Conservation (phyloP, 1,284 basidiomycete genomes). For the Fomitopsis pinicola region DNA sequence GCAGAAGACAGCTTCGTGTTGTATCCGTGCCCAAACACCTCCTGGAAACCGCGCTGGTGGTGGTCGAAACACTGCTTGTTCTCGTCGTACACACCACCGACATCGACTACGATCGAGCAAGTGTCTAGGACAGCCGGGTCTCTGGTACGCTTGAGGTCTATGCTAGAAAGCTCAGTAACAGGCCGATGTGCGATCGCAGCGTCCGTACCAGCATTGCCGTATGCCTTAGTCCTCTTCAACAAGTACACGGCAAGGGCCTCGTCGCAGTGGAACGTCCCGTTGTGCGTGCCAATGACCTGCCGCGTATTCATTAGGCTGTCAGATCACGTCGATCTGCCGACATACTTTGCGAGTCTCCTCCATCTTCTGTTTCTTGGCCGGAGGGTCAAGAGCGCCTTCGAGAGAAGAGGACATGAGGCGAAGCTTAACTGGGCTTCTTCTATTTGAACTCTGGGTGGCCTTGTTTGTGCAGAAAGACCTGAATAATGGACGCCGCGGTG, state of each 20-base stretch:
- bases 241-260: constrained; percentile 94
- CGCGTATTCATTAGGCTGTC: not conserved
- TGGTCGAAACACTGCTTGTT: constrained; percentile 85
- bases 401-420: constrained; percentile 30
- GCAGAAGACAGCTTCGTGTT: constrained; percentile 90
- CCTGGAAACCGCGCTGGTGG: constrained; percentile 91
- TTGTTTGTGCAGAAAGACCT: not conserved
- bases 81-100: constrained; percentile 90
- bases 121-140: constrained; percentile 77
- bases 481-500: not conserved
- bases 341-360: constrained; percentile 32
- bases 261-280: constrained; percentile 96
- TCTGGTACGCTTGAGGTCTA: constrained; percentile 78
- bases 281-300: constrained; percentile 87
- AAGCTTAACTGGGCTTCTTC: not conserved
- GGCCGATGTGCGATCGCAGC: not conserved
- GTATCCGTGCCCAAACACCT: constrained; percentile 85
- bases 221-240: constrained; percentile 75
- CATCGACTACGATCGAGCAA: constrained; percentile 97
- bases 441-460: not conserved
- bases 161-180: constrained; percentile 1
- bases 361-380: constrained; percentile 48
- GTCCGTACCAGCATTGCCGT: constrained; percentile 65
- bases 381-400: constrained; percentile 18
- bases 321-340: not conserved